Evolutionary conservation across 2,329 filamentous ascomycete genomes (phyloP).

Genomic region (Xylariomycetidae sp.): DNA sequence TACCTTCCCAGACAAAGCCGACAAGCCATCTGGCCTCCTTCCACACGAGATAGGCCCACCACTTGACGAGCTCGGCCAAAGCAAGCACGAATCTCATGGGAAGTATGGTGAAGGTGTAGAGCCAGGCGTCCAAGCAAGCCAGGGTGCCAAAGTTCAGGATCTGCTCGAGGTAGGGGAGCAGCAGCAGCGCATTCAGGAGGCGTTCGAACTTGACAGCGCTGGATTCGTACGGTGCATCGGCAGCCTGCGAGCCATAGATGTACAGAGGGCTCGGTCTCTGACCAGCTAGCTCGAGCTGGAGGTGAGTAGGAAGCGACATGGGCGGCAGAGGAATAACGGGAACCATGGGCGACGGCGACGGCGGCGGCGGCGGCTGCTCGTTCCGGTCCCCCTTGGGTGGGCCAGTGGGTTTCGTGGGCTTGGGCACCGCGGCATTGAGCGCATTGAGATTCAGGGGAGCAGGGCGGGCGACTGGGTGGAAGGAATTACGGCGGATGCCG

Average conservation of each 20-base stretch:
- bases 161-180: constrained; percentile 78
- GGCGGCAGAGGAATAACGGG: constrained; percentile 58
- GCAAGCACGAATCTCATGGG: constrained; percentile 85
- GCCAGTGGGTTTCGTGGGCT: constrained; percentile 10
- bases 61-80: constrained; percentile 67
- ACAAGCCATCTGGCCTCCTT: constrained; percentile 70
- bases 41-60: constrained; percentile 69
- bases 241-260: constrained; percentile 54
- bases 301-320: constrained; percentile 61
- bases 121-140: constrained; percentile 91
- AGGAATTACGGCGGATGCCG: constrained; percentile 45
- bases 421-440: constrained; percentile 5
- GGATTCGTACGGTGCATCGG: constrained; percentile 77
- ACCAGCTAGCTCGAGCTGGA: constrained; percentile 61
- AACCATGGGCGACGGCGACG: constrained; percentile 44
- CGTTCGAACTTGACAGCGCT: constrained; percentile 89
- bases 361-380: constrained; percentile 23
- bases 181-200: constrained; percentile 78
- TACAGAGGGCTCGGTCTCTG: constrained; percentile 61
- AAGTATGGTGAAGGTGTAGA: constrained; percentile 93
- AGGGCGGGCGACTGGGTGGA: constrained; percentile 40
- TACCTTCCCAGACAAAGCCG: constrained; percentile 72
- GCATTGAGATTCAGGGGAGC: constrained; percentile 40
- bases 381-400: background rate
- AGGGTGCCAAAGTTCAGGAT: constrained; percentile 83